Evolutionary conservation across 305 asterid genomes (phyloP).

Genomic region (Stenogyne calaminthoides): DNA sequence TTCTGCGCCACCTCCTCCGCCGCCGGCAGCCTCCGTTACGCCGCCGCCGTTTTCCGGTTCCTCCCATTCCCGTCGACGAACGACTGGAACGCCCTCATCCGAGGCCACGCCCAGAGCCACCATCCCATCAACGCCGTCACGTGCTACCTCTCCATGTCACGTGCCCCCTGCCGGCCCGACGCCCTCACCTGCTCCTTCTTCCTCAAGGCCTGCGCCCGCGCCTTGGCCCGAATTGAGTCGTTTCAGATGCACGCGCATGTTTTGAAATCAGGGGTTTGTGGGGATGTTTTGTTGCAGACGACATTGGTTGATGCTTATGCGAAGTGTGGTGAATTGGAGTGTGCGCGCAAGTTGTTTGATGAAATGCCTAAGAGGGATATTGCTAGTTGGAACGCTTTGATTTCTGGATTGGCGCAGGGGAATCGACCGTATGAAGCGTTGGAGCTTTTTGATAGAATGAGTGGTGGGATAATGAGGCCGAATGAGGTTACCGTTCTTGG

Average conservation of each 20-base stretch:
- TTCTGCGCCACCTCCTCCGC: slow-evolving; percentile 60
- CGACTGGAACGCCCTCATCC: slow-evolving; percentile 95
- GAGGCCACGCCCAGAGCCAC: slow-evolving; percentile 85
- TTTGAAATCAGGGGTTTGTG: slow-evolving; percentile 50
- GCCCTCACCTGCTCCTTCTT: slow-evolving; percentile 92
- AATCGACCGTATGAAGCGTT: slow-evolving; percentile 68
- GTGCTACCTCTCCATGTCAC: slow-evolving; percentile 65
- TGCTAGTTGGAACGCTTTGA: slow-evolving; percentile 86
- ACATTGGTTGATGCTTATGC: slow-evolving; percentile 78
- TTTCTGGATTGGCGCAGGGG: slow-evolving; percentile 93
- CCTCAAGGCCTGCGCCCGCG: slow-evolving; percentile 92
- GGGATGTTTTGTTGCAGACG: slow-evolving; percentile 73
- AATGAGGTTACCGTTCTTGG: slow-evolving; percentile 90
- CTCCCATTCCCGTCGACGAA: slow-evolving; percentile 60
- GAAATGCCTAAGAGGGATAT: slow-evolving; percentile 76
- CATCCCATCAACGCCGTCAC: slow-evolving; percentile 61
- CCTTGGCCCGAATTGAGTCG: slow-evolving; percentile 54
- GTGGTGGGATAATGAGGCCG: slow-evolving; percentile 39
- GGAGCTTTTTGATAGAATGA: slow-evolving; percentile 58
- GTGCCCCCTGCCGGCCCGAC: slow-evolving; percentile 68
- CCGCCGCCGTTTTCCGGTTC: slow-evolving; percentile 56
- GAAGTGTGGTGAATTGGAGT: slow-evolving; percentile 60
- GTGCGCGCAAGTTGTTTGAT: slow-evolving; percentile 65
- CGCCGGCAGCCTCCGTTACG: slow-evolving; percentile 57
- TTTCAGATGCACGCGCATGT: slow-evolving; percentile 64